Evolutionary conservation across 495 filamentous ascomycete species (phyloP), one percentile per base, ranked within the genome.

Genomic region (Penicillium samsonianum): DNA sequence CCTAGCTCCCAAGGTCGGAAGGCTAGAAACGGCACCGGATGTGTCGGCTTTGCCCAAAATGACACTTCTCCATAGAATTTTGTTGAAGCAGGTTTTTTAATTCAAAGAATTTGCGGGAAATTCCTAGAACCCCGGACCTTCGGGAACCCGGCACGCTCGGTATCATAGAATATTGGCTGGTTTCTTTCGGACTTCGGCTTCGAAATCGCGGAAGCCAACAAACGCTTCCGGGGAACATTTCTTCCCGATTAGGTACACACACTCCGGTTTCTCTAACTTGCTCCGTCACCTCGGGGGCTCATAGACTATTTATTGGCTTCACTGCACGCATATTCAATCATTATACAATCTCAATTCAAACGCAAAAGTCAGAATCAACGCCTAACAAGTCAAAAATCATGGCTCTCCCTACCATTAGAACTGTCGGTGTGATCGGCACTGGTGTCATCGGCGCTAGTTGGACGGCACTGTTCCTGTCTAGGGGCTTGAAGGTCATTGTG

Each of bases 401-500:
- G 37, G 7, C 37, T 40, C 37, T 17, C 17, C 37, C 37, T 40
- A 2, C 49, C 8, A 62, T 62, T 19, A 55, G 28, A 55, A 66
- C 59, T 19, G 54, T 66, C 45, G 64, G 57, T 16, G 50, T 66
- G 4, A 60, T 66, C 31, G 64, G 64, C 20, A 57, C 59, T 25
- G 64, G 64, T 11, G 60, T 66, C 10, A 66, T 66, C 28, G 64
- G 64, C 20, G 50, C 60, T 22, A 62, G 64, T 35, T 66, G 64
- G 64, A 62, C 64, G 1, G 53, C 60, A 16, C 26, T 66, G 7
- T 66, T 66, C 46, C 60, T 66, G 5, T 38, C 64, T 10, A 57
- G 49, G 33, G 64, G 64, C 10, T 42, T 60, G 12, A 58, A 53
- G 22, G 64, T 66, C 37, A 60, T 66, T 11, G 60, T 58, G 17